Evolutionary conservation across 345 rosid genomes (phyloP).

Genomic region (Litchi chinensis): DNA sequence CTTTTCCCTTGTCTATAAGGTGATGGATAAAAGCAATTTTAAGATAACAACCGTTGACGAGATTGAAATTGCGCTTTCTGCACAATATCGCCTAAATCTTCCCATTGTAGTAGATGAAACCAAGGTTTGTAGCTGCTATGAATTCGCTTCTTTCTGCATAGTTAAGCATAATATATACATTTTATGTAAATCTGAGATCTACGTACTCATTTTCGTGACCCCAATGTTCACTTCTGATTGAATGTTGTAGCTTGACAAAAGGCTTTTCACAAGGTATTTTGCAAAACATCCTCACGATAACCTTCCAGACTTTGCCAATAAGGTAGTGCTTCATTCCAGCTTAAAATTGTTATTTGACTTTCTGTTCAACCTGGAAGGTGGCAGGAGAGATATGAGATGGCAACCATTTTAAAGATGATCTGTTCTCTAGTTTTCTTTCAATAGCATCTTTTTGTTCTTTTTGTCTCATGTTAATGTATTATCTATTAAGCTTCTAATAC

Average conservation of each 20-base stretch:
- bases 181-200: neutral
- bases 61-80: conserved; percentile 65
- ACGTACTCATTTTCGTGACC: neutral
- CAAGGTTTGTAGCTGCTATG: conserved; percentile 42
- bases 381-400: neutral
- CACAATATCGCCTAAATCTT: conserved; percentile 74
- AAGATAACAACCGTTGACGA: conserved; percentile 61
- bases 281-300: conserved; percentile 52
- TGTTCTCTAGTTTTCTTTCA: neutral
- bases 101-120: conserved; percentile 71
- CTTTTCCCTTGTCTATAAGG: conserved; percentile 35
- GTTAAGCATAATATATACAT: neutral
- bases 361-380: no score
- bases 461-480: no score
- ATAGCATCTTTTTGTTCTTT: neutral
- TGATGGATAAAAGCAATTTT: conserved; percentile 81
- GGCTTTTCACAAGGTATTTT: conserved; percentile 57
- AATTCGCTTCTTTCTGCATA: neutral
- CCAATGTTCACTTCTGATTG: conserved; percentile 13
- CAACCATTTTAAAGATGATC: no score
- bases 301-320: conserved; percentile 71
- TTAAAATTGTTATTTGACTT: neutral
- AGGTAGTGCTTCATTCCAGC: conserved; percentile 41
- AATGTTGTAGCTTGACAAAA: conserved; percentile 61
- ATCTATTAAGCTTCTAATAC: no score